These are phyloP conservation scores for Albatrellus ellisii DNA, from an alignment of 768 basidiomycete species.

Conservation along the genomic window DNA sequence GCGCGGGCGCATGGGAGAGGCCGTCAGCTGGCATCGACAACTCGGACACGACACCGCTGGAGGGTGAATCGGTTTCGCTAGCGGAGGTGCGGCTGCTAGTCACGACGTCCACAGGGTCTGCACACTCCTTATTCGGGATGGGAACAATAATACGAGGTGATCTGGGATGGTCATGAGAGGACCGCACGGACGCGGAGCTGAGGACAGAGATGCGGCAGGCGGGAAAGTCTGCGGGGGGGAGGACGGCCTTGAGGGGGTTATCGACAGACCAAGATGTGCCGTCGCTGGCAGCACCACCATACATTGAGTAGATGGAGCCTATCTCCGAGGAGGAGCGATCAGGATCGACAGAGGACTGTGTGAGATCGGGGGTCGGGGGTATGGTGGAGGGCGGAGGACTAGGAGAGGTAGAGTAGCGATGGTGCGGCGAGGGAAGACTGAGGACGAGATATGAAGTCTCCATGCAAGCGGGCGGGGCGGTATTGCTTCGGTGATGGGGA, in stretches of 20 bases:
- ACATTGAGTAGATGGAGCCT: constrained; percentile 75
- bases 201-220: neutral
- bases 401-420: constrained; percentile 1
- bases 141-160: no score
- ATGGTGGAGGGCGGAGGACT: constrained; percentile 4
- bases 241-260: constrained; percentile 23
- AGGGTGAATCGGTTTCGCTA: constrained; percentile 6
- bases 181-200: no score
- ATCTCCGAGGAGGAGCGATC: constrained; percentile 58
- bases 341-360: constrained; percentile 22
- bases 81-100: constrained; percentile 15
- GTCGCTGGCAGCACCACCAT: constrained; percentile 38
- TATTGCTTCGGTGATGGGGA: neutral
- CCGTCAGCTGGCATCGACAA: neutral
- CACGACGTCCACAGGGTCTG: no score
- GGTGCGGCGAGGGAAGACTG: constrained; percentile 6
- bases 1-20: neutral
- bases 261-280: constrained; percentile 13
- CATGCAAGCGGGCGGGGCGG: constrained; percentile 8
- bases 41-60: constrained; percentile 4
- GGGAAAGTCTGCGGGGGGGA: constrained; percentile 10
- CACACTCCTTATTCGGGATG: no score
- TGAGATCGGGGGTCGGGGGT: constrained; percentile 24
- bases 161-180: no score
- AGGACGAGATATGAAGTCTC: constrained; percentile 11